phyloP scores from a whole-genome alignment of 495 filamentous ascomycete genomes.

The Oleoguttula mirabilis region DNA sequence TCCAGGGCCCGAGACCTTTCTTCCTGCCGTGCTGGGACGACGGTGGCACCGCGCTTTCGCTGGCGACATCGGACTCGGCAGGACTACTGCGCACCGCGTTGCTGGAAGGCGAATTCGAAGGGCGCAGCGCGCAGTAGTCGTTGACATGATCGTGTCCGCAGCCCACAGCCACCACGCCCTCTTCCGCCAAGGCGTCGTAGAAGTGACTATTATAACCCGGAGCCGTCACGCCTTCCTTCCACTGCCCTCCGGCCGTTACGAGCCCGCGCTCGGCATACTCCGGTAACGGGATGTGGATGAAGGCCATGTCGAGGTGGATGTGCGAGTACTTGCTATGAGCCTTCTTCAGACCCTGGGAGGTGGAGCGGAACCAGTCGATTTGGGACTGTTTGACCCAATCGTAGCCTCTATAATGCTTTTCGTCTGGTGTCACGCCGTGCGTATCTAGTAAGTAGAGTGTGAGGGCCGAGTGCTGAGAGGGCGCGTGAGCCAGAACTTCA shows the following conservation, averaged over 20 bases:
- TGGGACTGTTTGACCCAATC: constrained; percentile 93
- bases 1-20: constrained; percentile 68
- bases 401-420: constrained; percentile 73
- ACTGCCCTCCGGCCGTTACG: constrained; percentile 44
- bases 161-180: constrained; percentile 73
- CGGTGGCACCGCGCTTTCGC: background rate
- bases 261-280: constrained; percentile 55
- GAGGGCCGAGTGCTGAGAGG: constrained; percentile 70
- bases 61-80: background rate
- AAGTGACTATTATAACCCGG: constrained; percentile 82
- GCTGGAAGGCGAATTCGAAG: background rate
- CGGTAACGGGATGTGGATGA: constrained; percentile 92
- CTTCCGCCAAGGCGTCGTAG: constrained; percentile 69
- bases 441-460: constrained; percentile 91
- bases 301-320: constrained; percentile 90
- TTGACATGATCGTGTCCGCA: constrained; percentile 96
- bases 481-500: constrained; percentile 72
- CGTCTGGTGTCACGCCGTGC: constrained; percentile 84
- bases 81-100: too few species aligned
- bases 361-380: constrained; percentile 84
- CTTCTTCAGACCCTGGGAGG: constrained; percentile 54
- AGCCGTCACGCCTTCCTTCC: constrained; percentile 69
- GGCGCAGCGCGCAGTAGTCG: constrained; percentile 77
- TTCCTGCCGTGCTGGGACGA: constrained; percentile 19
- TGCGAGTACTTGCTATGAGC: constrained; percentile 70